Evolutionary conservation across 1,139 yeast genomes (phyloP).

Genomic region (Lodderomyces jiufengensis): DNA sequence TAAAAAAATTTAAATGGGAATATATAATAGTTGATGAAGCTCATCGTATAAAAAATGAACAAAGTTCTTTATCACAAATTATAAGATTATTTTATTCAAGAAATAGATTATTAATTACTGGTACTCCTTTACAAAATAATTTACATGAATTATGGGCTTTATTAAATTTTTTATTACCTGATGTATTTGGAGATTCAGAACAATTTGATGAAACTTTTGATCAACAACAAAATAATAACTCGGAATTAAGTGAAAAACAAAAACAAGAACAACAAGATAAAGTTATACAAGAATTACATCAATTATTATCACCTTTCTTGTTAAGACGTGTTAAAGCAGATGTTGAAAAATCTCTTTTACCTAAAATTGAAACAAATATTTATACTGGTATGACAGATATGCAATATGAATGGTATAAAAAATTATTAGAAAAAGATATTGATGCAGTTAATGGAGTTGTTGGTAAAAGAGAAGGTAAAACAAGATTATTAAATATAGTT

Average conservation of each 20-base stretch:
- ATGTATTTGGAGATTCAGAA: slow-evolving; percentile 87
- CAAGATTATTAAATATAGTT: slow-evolving; percentile 84
- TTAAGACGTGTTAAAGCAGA: slow-evolving; percentile 88
- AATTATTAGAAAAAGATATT: slow-evolving; percentile 83
- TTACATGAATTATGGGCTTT: slow-evolving; percentile 96
- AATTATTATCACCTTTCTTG: slow-evolving; percentile 81
- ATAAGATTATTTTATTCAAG: slow-evolving; percentile 82
- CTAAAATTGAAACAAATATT: slow-evolving; percentile 84
- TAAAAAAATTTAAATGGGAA: slow-evolving; percentile 88
- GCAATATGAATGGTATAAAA: slow-evolving; percentile 91
- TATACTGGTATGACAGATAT: slow-evolving; percentile 93
- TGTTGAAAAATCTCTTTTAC: slow-evolving; percentile 85
- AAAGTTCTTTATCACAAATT: slow-evolving; percentile 83
- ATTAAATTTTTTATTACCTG: slow-evolving; percentile 85
- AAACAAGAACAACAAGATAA: slow-evolving; percentile 59
- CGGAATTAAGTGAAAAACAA: slow-evolving; percentile 27
- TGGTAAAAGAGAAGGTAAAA: slow-evolving; percentile 87
- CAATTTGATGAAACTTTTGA: slow-evolving; percentile 90
- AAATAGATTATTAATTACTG: slow-evolving; percentile 83
- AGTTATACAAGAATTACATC: slow-evolving; percentile 81
- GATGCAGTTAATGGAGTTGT: slow-evolving; percentile 94
- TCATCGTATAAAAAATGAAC: slow-evolving; percentile 93
- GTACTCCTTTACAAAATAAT: slow-evolving; percentile 94
- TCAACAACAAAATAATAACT: slow-evolving; percentile 21
- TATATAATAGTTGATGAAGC: slow-evolving; percentile 95